phyloP scores from a whole-genome alignment of 179 eudicot species.

The Spergularia azorica region DNA sequence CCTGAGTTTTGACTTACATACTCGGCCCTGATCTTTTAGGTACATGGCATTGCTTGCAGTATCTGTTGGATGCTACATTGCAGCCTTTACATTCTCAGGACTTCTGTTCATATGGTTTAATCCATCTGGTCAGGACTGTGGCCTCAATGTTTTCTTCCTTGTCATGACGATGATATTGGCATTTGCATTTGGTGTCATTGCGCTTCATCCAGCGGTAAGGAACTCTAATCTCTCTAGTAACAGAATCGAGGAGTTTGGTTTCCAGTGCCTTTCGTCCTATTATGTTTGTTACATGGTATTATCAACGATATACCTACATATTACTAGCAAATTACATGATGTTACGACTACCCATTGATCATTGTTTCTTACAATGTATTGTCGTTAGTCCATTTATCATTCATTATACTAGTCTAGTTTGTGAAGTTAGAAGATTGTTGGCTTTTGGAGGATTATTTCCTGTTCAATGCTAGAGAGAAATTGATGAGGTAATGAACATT shows the following conservation, averaged over 20 bases:
- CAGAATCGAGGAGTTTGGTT: background rate
- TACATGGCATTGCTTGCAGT: slow-evolving; percentile 84
- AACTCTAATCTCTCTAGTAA: background rate
- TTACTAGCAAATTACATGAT: background rate
- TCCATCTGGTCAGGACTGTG: slow-evolving; percentile 92
- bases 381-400: background rate
- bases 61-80: slow-evolving; percentile 76
- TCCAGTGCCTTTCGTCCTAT: background rate
- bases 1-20: slow-evolving; percentile 8
- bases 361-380: background rate
- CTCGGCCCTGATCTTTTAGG: slow-evolving; percentile 46
- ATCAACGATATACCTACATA: background rate
- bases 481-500: background rate
- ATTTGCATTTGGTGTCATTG: slow-evolving; percentile 75
- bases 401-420: background rate
- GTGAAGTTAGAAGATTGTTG: background rate
- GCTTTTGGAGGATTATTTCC: background rate
- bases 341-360: background rate
- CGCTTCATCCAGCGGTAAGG: slow-evolving; percentile 85
- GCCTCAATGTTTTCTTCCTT: slow-evolving; percentile 87
- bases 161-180: slow-evolving; percentile 90
- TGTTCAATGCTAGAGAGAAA: background rate
- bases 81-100: slow-evolving; percentile 70
- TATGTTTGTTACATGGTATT: background rate
- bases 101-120: slow-evolving; percentile 90